Evolutionary conservation across 768 basidiomycete species (phyloP).

Genomic region (Epithele typhae): DNA sequence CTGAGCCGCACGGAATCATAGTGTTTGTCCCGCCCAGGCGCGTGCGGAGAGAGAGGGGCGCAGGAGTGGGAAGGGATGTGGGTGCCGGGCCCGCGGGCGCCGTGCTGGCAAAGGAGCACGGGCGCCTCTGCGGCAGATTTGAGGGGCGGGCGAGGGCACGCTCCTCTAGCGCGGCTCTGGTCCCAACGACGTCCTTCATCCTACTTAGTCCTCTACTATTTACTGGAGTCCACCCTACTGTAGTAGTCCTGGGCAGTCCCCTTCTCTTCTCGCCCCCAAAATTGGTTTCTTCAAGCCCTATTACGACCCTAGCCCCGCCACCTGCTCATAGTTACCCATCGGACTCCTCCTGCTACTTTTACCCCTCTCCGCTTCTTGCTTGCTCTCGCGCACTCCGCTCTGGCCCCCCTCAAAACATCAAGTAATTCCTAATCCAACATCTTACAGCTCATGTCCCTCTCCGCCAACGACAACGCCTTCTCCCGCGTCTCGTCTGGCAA

Average conservation of each 20-base stretch:
- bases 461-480: constrained; percentile 81
- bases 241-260: constrained; percentile 48
- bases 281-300: constrained; percentile 29
- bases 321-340: constrained; percentile 39
- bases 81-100: no score
- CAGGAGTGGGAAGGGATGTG: no score
- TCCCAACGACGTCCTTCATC: constrained; percentile 37
- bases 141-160: constrained; percentile 11
- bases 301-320: constrained; percentile 39
- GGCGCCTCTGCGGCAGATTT: constrained; percentile 28
- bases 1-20: no score
- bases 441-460: constrained; percentile 85
- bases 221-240: constrained; percentile 48
- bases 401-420: constrained; percentile 28
- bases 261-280: constrained; percentile 35
- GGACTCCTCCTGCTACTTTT: constrained; percentile 24
- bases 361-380: constrained; percentile 25
- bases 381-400: constrained; percentile 26
- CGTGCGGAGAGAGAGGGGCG: no score
- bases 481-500: constrained; percentile 81
- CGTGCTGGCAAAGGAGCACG: not conserved
- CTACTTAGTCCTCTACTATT: constrained; percentile 49
- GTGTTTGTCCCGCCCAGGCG: not conserved
- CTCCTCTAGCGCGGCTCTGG: constrained; percentile 18
- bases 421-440: constrained; percentile 80